Conservation (phyloP, 2,329 filamentous ascomycete species). For the Clonostachys sp. region DNA sequence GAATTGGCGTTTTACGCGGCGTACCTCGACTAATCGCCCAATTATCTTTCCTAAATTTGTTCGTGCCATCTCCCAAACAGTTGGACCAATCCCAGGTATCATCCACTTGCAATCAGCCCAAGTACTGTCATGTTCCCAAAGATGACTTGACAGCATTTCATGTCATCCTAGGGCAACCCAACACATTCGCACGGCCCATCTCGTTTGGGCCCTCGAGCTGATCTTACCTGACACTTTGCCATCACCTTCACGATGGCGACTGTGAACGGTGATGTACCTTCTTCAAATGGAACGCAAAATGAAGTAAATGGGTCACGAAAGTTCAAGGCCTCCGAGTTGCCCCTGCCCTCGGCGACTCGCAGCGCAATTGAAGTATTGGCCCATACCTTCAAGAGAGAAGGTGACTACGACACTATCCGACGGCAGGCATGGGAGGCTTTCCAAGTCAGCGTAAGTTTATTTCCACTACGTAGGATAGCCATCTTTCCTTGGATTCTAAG, state of each 20-base stretch:
- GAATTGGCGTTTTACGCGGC: conserved; percentile 1
- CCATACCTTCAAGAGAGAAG: conserved; percentile 83
- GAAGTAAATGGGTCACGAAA: conserved; percentile 28
- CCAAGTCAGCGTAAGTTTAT: conserved; percentile 55
- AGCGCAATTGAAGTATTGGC: conserved; percentile 70
- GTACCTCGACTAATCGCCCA: too few relatives aligned
- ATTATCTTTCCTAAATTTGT: too few relatives aligned
- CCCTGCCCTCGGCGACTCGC: conserved; percentile 67
- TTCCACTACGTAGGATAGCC: too few relatives aligned
- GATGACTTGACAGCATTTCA: too few relatives aligned
- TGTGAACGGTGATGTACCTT: neutral
- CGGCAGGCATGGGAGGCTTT: conserved; percentile 76
- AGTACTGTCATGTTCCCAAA: too few relatives aligned
- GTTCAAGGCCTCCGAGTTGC: conserved; percentile 71
- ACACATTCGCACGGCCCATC: neutral
- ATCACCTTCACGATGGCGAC: neutral
- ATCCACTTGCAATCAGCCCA: too few relatives aligned
- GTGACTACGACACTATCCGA: conserved; percentile 73
- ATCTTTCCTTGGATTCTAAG: too few relatives aligned
- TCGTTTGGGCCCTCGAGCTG: neutral
- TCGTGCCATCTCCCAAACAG: too few relatives aligned
- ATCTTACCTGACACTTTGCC: neutral
- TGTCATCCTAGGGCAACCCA: too few relatives aligned
- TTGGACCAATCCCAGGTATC: too few relatives aligned
- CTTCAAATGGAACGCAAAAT: neutral